These are phyloP conservation scores for Chenopodium berlandieri DNA, from an alignment of 148 eudicot genomes.

Conservation along the genomic window DNA sequence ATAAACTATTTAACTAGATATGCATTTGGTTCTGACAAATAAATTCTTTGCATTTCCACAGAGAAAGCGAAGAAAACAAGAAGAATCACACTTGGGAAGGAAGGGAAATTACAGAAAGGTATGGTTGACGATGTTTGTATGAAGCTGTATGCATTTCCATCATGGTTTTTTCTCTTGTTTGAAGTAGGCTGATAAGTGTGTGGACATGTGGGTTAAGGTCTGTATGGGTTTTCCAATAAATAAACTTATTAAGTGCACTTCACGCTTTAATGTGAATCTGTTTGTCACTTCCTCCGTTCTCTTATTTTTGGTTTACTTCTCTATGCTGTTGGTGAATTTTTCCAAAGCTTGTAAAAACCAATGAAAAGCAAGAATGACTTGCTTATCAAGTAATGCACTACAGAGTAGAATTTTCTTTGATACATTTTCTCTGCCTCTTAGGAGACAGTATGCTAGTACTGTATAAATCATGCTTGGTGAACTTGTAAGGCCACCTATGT, in stretches of 20 bases:
- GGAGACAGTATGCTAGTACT: not conserved
- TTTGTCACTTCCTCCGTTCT: not conserved
- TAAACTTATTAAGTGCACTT: not conserved
- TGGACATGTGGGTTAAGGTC: not conserved
- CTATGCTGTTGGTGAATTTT: not conserved
- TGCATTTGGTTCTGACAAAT: conserved; percentile 4
- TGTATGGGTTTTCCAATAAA: not conserved
- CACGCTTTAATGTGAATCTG: not conserved
- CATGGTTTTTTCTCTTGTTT: not conserved
- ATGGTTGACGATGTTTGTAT: conserved; percentile 11
- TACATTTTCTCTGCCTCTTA: not conserved
- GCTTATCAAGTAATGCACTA: not conserved
- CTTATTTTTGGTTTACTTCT: not conserved
- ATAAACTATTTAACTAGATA: not conserved
- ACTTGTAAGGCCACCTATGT: not conserved
- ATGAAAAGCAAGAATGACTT: not conserved
- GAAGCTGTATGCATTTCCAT: conserved; percentile 5
- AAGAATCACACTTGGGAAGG: conserved; percentile 35
- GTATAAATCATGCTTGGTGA: not conserved
- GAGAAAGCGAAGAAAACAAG: conserved; percentile 47
- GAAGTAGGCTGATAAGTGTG: not conserved
- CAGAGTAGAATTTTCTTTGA: not conserved
- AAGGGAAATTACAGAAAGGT: conserved; percentile 47
- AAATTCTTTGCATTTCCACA: conserved; percentile 21
- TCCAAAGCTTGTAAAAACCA: not conserved